These are phyloP conservation scores for Spergularia azorica DNA, from an alignment of 179 eudicot genomes.

Conservation along the genomic window DNA sequence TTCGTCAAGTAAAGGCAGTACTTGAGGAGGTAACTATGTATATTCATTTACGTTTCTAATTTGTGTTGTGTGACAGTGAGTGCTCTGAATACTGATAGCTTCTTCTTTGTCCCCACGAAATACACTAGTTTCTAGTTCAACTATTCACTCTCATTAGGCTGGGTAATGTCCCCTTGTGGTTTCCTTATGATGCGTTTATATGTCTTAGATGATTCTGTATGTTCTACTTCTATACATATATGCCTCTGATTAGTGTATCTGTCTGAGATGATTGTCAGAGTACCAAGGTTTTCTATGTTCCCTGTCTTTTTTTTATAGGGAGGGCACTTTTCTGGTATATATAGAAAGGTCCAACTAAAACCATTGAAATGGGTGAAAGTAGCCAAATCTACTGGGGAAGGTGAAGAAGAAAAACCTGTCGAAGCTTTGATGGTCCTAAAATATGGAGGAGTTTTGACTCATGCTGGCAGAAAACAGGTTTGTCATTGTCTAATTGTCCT, in stretches of 20 bases:
- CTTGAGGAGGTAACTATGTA: conserved; percentile 72
- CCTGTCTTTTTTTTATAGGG: conserved; percentile 56
- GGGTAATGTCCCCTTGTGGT: not conserved
- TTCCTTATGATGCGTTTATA: conserved; percentile 1
- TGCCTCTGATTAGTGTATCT: not conserved
- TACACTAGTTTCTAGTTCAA: not conserved
- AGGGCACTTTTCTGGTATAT: conserved; percentile 97
- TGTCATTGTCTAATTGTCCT: conserved; percentile 4
- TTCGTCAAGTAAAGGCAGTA: conserved; percentile 99
- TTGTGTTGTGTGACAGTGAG: not conserved
- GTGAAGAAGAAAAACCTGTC: conserved; percentile 88
- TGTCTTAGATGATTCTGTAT: not conserved
- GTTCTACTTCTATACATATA: not conserved
- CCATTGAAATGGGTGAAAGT: conserved; percentile 91
- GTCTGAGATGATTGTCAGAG: too few relatives aligned
- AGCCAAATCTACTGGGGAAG: conserved; percentile 73
- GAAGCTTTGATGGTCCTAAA: conserved; percentile 98
- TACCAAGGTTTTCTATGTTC: conserved; percentile 6
- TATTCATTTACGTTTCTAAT: not conserved
- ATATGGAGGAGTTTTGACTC: conserved; percentile 98
- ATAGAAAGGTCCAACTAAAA: conserved; percentile 95
- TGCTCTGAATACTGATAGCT: not conserved
- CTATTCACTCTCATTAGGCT: not conserved
- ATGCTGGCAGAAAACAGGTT: conserved; percentile 99
- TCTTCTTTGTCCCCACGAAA: not conserved